Evolutionary conservation across 305 asterid genomes (phyloP).

Genomic region (Fraxinus angustifolia): DNA sequence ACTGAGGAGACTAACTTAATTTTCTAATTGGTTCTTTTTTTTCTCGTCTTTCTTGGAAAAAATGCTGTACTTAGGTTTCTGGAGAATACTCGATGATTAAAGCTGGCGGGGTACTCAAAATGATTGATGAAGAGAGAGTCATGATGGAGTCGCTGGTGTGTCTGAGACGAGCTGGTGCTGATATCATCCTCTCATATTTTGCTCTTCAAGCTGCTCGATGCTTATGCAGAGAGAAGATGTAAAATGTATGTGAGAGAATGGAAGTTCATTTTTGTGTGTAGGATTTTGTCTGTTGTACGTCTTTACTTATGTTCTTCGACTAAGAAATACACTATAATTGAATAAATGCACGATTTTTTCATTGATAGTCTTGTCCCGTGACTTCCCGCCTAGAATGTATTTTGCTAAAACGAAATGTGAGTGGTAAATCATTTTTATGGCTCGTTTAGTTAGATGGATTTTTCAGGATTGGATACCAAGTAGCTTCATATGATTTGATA

Average conservation of each 20-base stretch:
- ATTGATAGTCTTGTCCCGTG: background rate
- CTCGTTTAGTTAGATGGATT: background rate
- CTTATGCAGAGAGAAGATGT: constrained; percentile 74
- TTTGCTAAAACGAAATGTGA: background rate
- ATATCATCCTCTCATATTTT: constrained; percentile 78
- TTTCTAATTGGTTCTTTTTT: background rate
- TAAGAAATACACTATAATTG: background rate
- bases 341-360: background rate
- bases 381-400: background rate
- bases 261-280: background rate
- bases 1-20: background rate
- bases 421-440: background rate
- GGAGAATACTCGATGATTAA: constrained; percentile 97
- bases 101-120: constrained; percentile 78
- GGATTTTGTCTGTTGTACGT: constrained; percentile 11
- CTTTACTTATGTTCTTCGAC: background rate
- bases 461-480: background rate
- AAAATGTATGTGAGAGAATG: constrained; percentile 14
- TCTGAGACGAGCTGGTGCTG: constrained; percentile 91
- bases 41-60: background rate
- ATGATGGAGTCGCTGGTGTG: constrained; percentile 94
- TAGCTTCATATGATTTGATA: background rate
- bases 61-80: constrained; percentile 53
- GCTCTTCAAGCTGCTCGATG: constrained; percentile 81
- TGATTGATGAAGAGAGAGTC: constrained; percentile 86